These are phyloP conservation scores for Vairimorpha ceranae DNA, from an alignment of 371 early-diverging fungal species.

Conservation along the genomic window DNA sequence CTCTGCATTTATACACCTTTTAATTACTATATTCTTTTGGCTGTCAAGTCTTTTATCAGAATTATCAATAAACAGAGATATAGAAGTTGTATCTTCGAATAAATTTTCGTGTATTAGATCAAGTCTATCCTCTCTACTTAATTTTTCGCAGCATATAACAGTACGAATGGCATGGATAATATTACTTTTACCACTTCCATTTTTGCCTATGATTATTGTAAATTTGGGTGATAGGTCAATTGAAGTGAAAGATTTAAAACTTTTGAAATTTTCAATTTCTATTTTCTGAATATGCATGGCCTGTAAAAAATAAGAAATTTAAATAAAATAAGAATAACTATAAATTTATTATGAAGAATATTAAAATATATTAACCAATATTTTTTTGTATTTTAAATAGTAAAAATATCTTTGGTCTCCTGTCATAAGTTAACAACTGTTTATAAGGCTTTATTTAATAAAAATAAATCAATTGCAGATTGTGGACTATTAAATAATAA, in stretches of 20 bases:
- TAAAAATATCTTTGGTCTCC: too few species aligned
- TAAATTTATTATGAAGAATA: too few species aligned
- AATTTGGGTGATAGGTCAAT: slow-evolving; percentile 29
- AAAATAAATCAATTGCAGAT: too few species aligned
- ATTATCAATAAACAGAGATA: slow-evolving; percentile 94
- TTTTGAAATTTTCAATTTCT: slow-evolving; percentile 57
- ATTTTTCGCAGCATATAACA: slow-evolving; percentile 70
- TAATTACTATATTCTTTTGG: slow-evolving; percentile 72
- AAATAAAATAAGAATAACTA: not conserved
- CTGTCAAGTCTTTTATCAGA: slow-evolving; percentile 81
- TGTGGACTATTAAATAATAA: too few species aligned
- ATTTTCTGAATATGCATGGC: slow-evolving; percentile 54
- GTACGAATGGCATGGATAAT: slow-evolving; percentile 92
- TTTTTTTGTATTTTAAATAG: too few species aligned
- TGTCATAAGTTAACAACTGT: too few species aligned
- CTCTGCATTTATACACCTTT: slow-evolving; percentile 82
- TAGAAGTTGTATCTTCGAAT: slow-evolving; percentile 67
- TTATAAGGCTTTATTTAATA: not conserved
- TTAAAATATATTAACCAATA: too few species aligned
- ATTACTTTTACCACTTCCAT: slow-evolving; percentile 97
- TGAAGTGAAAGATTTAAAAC: slow-evolving; percentile 39
- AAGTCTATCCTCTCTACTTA: slow-evolving; percentile 82
- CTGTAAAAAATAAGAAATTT: not conserved
- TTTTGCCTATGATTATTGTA: slow-evolving; percentile 70
- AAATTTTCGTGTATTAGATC: slow-evolving; percentile 73